These are phyloP conservation scores for Isatis lusitanica DNA, from an alignment of 441 rosid genomes.

Conservation along the genomic window DNA sequence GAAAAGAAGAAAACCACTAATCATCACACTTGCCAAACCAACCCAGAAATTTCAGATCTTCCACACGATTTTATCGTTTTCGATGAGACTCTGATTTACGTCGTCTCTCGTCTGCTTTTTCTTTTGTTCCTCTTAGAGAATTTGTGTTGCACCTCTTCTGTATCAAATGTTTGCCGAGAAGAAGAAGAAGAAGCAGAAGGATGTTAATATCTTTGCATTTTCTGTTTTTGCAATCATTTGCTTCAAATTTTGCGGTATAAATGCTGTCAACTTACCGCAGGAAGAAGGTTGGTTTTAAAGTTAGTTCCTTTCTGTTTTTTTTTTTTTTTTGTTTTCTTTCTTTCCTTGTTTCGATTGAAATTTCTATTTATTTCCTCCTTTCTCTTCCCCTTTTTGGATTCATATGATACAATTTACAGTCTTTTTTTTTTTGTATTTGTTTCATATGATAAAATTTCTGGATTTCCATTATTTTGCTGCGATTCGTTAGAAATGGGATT, in stretches of 20 bases:
- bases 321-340: too few relatives aligned
- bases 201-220: conserved; percentile 36
- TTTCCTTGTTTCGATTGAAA: neutral
- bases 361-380: neutral
- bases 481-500: neutral
- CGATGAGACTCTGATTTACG: conserved; percentile 10
- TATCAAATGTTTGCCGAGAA: conserved; percentile 33
- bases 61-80: neutral
- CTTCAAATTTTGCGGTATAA: conserved; percentile 39
- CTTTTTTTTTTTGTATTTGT: neutral
- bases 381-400: conserved; percentile 22
- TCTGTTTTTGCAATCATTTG: conserved; percentile 47
- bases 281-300: conserved; percentile 55
- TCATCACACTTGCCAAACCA: conserved; percentile 19
- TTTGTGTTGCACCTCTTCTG: neutral
- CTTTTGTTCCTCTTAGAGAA: too few relatives aligned
- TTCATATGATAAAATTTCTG: conserved; percentile 6
- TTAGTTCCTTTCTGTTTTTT: neutral
- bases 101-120: neutral
- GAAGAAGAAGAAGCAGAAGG: conserved; percentile 27
- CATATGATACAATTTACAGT: neutral
- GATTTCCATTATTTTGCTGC: neutral
- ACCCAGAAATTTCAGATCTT: conserved; percentile 22
- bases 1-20: neutral
- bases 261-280: conserved; percentile 51